Base-by-base conservation (phyloP, 106 monocot genomes). In the Allium fistulosum region DNA sequence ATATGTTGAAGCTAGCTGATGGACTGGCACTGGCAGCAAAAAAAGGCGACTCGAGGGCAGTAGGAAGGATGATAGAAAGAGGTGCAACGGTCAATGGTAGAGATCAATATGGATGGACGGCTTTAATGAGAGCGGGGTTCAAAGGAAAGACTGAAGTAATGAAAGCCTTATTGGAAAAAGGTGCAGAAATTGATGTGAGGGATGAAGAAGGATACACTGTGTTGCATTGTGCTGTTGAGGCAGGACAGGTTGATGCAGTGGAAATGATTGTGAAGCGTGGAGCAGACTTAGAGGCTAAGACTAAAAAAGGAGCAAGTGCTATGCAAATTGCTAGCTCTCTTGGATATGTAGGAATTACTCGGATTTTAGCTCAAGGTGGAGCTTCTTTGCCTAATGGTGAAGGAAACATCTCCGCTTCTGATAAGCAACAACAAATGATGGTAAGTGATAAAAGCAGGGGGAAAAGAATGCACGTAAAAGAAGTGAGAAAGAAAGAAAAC, bases 171-270 rank as follows among this genome's bases (percentile, higher is more conserved):
- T 12, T 79, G 28, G 76, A 77, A 10, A 76, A 62, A 59, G 82
- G 82, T 51, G 79, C 79, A 10, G 82, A 76, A 45, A 13, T 82
- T 15, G 74, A 74, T 16, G 76, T 76, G 17, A 57, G 68, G 49
- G 86, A 86, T 56, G 82, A 71, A 5, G 77, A 86, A 27, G 86
- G 82, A 9, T 82, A 82, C 74, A 79, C 86, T 22, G 82, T 82
- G 59, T 58, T 86, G 67, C 86, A 86, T 64, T 82, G 86, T 70
- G 82, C 86, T 0, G 76, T 27, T 26, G 86, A 82, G 72, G 82
- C 79, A 0, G 86, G 86, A 8, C 76, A 82, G 14, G 63, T 68
- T 13, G 82, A 82, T 45, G 82, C 72, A 26, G 86, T 80, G 62
- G 82, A 82, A 63, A 7, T 77, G 48, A 66, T 86, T 6, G 60